Conservation (phyloP, 2,329 filamentous ascomycete species). For the Botryotinia convoluta region DNA sequence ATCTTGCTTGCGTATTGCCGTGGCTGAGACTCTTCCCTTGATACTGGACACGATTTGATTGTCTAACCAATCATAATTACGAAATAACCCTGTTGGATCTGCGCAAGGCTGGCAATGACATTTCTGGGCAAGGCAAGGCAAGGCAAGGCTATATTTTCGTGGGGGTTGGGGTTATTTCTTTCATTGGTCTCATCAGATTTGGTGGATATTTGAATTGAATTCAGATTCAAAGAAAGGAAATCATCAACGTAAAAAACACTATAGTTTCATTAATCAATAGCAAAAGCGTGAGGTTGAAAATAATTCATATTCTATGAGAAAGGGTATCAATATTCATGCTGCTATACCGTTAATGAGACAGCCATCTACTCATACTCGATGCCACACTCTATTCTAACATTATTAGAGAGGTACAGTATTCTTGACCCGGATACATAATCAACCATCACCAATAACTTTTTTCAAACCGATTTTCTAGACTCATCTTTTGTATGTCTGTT, state of each 20-base stretch:
- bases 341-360: background rate
- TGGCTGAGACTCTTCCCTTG: slow-evolving; percentile 16
- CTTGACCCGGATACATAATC: background rate
- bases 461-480: slow-evolving; percentile 31
- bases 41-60: slow-evolving; percentile 19
- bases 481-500: slow-evolving; percentile 26
- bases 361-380: background rate
- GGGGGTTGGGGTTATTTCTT: background rate
- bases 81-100: background rate
- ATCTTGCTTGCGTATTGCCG: background rate
- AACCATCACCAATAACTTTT: background rate
- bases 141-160: background rate
- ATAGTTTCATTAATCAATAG: background rate
- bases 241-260: background rate
- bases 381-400: background rate
- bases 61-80: background rate
- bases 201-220: background rate
- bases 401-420: background rate
- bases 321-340: slow-evolving; percentile 17
- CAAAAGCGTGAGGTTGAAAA: background rate
- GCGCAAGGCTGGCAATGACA: slow-evolving; percentile 11
- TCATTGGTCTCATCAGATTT: background rate
- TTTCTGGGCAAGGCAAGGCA: slow-evolving; percentile 15
- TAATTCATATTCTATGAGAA: background rate
- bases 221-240: background rate